These are phyloP conservation scores for Alternaria triticina DNA, from an alignment of 2,329 filamentous ascomycete species.

Conservation along the genomic window DNA sequence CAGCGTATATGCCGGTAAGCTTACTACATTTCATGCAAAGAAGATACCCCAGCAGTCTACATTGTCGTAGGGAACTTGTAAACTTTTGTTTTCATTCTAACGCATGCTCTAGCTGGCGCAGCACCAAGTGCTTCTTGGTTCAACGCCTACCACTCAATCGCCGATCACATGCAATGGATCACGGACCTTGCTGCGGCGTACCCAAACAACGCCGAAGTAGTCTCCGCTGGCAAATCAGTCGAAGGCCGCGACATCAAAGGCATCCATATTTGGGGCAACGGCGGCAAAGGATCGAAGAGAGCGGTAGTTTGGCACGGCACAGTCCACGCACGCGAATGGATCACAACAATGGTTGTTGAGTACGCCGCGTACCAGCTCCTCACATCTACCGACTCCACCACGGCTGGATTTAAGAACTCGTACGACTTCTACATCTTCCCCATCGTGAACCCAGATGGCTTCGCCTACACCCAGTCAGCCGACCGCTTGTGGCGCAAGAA, in stretches of 20 bases:
- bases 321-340: constrained; percentile 49
- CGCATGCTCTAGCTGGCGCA: constrained; percentile 23
- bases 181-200: constrained; percentile 44
- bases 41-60: not conserved
- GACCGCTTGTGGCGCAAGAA: constrained; percentile 51
- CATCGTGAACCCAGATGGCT: constrained; percentile 50
- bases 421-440: constrained; percentile 69
- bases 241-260: constrained; percentile 48
- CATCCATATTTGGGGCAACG: constrained; percentile 49
- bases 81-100: too few relatives aligned
- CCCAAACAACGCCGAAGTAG: constrained; percentile 43
- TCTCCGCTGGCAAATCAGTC: constrained; percentile 44
- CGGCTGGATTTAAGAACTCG: constrained; percentile 59
- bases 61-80: not conserved
- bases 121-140: constrained; percentile 45
- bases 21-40: not conserved
- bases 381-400: constrained; percentile 36
- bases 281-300: constrained; percentile 46
- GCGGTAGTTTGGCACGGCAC: constrained; percentile 48
- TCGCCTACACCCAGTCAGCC: constrained; percentile 46
- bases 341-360: constrained; percentile 45
- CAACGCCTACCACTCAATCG: constrained; percentile 45
- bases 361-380: constrained; percentile 48
- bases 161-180: constrained; percentile 44
- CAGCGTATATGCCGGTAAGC: constrained; percentile 40